Base-by-base conservation (phyloP, 2,329 filamentous ascomycete species). In the Cercospora nicotianae region DNA sequence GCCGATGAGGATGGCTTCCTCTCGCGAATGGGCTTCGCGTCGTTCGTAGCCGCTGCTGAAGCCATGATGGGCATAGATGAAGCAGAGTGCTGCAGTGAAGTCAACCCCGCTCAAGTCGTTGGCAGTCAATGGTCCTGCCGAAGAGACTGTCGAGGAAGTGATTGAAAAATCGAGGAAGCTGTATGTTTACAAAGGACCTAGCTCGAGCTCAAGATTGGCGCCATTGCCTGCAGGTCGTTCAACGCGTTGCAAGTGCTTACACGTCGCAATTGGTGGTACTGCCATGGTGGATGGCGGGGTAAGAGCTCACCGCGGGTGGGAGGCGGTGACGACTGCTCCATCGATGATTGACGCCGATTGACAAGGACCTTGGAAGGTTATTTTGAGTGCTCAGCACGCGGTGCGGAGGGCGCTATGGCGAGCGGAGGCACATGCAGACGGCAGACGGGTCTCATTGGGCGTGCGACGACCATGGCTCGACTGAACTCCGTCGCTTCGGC, bases 1-100 rank as follows among this genome's bases (percentile, higher is more conserved):
- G 92, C 92, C 72, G 91, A 89, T 67, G 87, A 90, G 20, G 93
- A 96, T 67, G 91, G 93, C 73, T 88, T 91, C 74, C 94, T 90
- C 85, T 97, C 89, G 72, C 92, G 87, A 48, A 64, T 20, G n/a
- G 67, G 30, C 13, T 16, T 58, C 23, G 63, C 45, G 31, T 66
- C 64, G 36, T 42, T 60, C 26, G 82, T 81, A n/a, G 79, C 77
- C 48, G 74, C 72, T 60, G 68, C 26, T 42, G 67, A 63, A 42
- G 73, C 71, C 73, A 74, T 75, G 61, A 48, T 69, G 62, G 55
- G 48, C 60, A 64, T 64, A 30, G 51, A 57, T 26, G 45, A 51
- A 23, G 45, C 18, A 23, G 45, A 51, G 18, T 23, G 45, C 45
- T 23, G 45, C 20, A 26, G 45, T 51, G 45, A 51, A 26, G 20